Conservation (phyloP, 805 yeast genomes). For the Yarrowia deformans region DNA sequence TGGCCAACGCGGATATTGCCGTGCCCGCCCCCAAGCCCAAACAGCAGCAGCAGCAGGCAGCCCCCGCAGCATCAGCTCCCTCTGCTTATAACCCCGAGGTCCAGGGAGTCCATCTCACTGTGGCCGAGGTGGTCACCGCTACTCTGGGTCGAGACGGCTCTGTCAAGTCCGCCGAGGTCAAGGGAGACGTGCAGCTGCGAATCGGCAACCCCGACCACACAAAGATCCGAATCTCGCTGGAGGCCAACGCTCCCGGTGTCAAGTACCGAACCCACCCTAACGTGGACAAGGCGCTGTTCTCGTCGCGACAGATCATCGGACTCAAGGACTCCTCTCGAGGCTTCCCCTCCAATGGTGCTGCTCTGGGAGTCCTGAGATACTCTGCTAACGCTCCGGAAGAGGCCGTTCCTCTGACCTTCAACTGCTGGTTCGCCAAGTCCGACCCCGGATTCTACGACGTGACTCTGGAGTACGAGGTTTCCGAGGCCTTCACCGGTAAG, state of each 20-base stretch:
- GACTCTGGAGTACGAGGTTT: slow-evolving; percentile 87
- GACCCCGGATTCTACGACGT: slow-evolving; percentile 70
- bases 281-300: slow-evolving; percentile 80
- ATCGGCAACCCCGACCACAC: slow-evolving; percentile 78
- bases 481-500: slow-evolving; percentile 55
- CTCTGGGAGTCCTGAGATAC: slow-evolving; percentile 93
- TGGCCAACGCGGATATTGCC: slow-evolving; percentile 44
- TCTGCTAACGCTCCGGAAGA: slow-evolving; percentile 72
- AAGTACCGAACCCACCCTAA: slow-evolving; percentile 96
- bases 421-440: slow-evolving; percentile 81
- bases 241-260: slow-evolving; percentile 59
- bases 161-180: slow-evolving; percentile 66
- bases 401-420: slow-evolving; percentile 74
- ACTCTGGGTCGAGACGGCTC: slow-evolving; percentile 84
- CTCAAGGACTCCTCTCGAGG: slow-evolving; percentile 79
- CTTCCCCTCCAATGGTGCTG: slow-evolving; percentile 91
- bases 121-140: slow-evolving; percentile 80
- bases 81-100: slow-evolving; percentile 55
- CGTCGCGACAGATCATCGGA: slow-evolving; percentile 63
- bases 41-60: slow-evolving; percentile 24
- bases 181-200: slow-evolving; percentile 90
- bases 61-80: slow-evolving; percentile 28
- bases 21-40: slow-evolving; percentile 43
- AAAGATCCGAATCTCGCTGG: slow-evolving; percentile 66
- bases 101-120: slow-evolving; percentile 73